phyloP scores from a whole-genome alignment of 371 early-diverging fungal species.

The Dipsacomyces acuminosporus region DNA sequence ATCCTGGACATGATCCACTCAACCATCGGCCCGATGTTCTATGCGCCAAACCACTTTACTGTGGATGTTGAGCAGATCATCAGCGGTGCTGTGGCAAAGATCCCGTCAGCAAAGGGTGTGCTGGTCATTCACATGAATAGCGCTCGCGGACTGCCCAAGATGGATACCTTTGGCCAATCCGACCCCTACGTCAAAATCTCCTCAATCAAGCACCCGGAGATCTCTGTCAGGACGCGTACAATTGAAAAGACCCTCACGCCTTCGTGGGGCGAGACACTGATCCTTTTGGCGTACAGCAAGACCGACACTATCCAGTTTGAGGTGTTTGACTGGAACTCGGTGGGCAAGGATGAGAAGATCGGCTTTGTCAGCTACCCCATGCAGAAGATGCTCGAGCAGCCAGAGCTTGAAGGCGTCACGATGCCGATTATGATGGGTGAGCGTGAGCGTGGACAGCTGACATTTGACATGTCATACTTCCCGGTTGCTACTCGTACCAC shows the following conservation, averaged over 20 bases:
- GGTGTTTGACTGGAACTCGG: slow-evolving; percentile 57
- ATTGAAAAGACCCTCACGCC: slow-evolving; percentile 56
- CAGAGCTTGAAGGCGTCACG: slow-evolving; percentile 41
- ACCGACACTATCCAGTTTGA: slow-evolving; percentile 54
- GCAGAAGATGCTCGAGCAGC: slow-evolving; percentile 52
- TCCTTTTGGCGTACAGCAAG: slow-evolving; percentile 55
- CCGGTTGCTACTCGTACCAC: slow-evolving; percentile 57
- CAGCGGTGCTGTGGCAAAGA: slow-evolving; percentile 54
- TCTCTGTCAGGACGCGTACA: slow-evolving; percentile 56
- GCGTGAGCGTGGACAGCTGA: slow-evolving; percentile 51
- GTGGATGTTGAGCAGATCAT: slow-evolving; percentile 81
- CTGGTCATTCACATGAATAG: slow-evolving; percentile 72
- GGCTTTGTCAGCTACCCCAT: slow-evolving; percentile 45
- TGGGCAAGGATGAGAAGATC: slow-evolving; percentile 49
- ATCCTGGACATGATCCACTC: slow-evolving; percentile 75
- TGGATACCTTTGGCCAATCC: slow-evolving; percentile 70
- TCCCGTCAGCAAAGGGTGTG: slow-evolving; percentile 78
- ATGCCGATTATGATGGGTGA: slow-evolving; percentile 49
- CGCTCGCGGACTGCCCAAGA: slow-evolving; percentile 70
- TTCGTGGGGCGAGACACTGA: slow-evolving; percentile 57
- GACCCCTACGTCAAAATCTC: slow-evolving; percentile 78
- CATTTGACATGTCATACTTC: slow-evolving; percentile 56
- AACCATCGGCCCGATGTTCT: slow-evolving; percentile 75
- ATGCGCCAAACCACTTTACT: slow-evolving; percentile 76
- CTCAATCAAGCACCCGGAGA: slow-evolving; percentile 65